Percentiles rank a stretch among this genome's conserved stretches.
These are phyloP conservation scores for Rutstroemia sydowiana DNA, from an alignment of 2,329 filamentous ascomycete species.

Conservation along the genomic window DNA sequence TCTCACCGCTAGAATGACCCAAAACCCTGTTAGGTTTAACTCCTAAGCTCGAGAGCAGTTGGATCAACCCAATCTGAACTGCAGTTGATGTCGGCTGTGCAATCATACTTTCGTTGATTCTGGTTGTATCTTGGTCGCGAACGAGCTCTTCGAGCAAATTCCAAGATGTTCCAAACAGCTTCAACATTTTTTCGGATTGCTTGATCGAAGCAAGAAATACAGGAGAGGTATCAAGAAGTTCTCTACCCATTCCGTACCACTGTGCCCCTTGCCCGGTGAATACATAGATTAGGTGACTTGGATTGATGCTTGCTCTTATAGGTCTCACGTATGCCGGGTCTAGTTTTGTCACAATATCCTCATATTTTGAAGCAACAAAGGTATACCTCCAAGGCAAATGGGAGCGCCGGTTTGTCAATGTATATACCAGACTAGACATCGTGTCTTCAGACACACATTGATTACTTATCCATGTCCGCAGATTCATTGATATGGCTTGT, in stretches of 20 bases:
- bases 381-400: too few relatives aligned
- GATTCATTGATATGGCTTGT: too few relatives aligned
- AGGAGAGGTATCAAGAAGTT: conserved; percentile 22
- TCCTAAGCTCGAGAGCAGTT: conserved; percentile 37
- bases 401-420: too few relatives aligned
- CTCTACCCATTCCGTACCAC: conserved; percentile 18
- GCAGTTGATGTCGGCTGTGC: conserved; percentile 39
- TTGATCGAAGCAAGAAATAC: conserved; percentile 30
- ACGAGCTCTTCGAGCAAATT: neutral
- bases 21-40: conserved; percentile 33
- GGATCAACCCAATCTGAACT: conserved; percentile 40
- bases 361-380: too few relatives aligned
- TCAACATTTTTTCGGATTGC: conserved; percentile 23
- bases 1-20: conserved; percentile 43
- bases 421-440: too few relatives aligned
- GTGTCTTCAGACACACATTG: too few relatives aligned
- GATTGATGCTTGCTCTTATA: neutral
- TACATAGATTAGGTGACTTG: conserved; percentile 5
- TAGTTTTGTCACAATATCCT: too few relatives aligned
- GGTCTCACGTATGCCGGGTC: too few relatives aligned
- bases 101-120: neutral
- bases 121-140: neutral
- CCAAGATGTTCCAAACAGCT: conserved; percentile 24
- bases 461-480: too few relatives aligned
- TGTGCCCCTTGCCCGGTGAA: conserved; percentile 19